Evolutionary conservation across 768 basidiomycete genomes (phyloP).

Genomic region (Dioszegia aurantiaca): DNA sequence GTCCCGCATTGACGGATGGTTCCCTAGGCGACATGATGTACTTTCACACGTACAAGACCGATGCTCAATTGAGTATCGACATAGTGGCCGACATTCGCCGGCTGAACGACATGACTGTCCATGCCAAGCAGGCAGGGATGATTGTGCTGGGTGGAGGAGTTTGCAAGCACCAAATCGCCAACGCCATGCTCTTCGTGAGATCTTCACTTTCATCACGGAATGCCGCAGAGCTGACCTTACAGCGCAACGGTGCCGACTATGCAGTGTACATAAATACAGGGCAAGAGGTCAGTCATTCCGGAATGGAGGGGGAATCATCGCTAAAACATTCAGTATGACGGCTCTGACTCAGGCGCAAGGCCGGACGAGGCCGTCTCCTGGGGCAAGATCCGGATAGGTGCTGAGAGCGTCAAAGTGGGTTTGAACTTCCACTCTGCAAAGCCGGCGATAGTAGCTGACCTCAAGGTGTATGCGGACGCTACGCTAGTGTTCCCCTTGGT

Average conservation of each 20-base stretch:
- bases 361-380: slow-evolving; percentile 98
- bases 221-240: slow-evolving; percentile 15
- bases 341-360: slow-evolving; percentile 92
- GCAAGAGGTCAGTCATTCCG: slow-evolving; percentile 61
- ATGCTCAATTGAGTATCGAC: slow-evolving; percentile 74
- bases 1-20: slow-evolving; percentile 95
- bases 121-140: slow-evolving; percentile 92
- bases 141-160: slow-evolving; percentile 96
- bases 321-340: slow-evolving; percentile 65
- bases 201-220: slow-evolving; percentile 5
- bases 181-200: slow-evolving; percentile 94
- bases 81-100: slow-evolving; percentile 91
- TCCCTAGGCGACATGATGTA: slow-evolving; percentile 99
- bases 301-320: not conserved
- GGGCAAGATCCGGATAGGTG: slow-evolving; percentile 90
- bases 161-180: slow-evolving; percentile 99
- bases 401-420: slow-evolving; percentile 53
- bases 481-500: slow-evolving; percentile 92
- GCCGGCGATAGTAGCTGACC: slow-evolving; percentile 8
- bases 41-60: slow-evolving; percentile 89
- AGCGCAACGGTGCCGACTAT: slow-evolving; percentile 97
- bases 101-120: slow-evolving; percentile 83
- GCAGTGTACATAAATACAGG: slow-evolving; percentile 98
- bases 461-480: slow-evolving; percentile 87
- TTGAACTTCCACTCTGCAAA: slow-evolving; percentile 1